Conservation (phyloP, 1,139 yeast species). For the Geotrichum phurueaensis region DNA sequence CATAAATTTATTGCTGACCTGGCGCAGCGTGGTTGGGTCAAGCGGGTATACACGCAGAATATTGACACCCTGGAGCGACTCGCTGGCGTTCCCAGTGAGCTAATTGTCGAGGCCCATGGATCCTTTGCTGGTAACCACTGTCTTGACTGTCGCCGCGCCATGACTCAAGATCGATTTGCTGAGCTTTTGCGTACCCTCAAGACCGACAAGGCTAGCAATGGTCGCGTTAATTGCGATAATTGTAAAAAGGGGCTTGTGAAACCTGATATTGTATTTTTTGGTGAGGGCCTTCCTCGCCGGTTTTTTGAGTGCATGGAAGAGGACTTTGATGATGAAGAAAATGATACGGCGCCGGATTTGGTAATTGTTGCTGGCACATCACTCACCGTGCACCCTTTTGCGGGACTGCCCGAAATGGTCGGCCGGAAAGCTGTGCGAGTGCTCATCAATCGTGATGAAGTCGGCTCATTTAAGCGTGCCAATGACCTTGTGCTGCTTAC, state of each 20-base stretch:
- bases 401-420: slow-evolving; percentile 67
- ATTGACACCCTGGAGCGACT: slow-evolving; percentile 85
- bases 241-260: slow-evolving; percentile 58
- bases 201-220: slow-evolving; percentile 24
- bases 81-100: slow-evolving; percentile 64
- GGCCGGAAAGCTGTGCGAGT: slow-evolving; percentile 48
- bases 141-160: slow-evolving; percentile 59
- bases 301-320: slow-evolving; percentile 57
- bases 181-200: slow-evolving; percentile 35
- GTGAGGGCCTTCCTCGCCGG: slow-evolving; percentile 68
- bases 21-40: slow-evolving; percentile 55
- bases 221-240: slow-evolving; percentile 52
- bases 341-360: slow-evolving; percentile 49
- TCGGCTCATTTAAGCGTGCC: slow-evolving; percentile 58
- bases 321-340: slow-evolving; percentile 46
- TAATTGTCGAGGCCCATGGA: slow-evolving; percentile 88
- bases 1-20: slow-evolving; percentile 65
- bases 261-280: slow-evolving; percentile 91
- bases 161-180: slow-evolving; percentile 48
- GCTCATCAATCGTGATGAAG: slow-evolving; percentile 66
- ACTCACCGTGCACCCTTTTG: slow-evolving; percentile 83
- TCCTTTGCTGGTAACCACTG: slow-evolving; percentile 84
- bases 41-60: slow-evolving; percentile 81
- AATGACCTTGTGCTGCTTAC: slow-evolving; percentile 56
- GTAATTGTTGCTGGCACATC: slow-evolving; percentile 93